Conservation (phyloP, 78 protist species). For the Tieghemostelium lacteum region DNA sequence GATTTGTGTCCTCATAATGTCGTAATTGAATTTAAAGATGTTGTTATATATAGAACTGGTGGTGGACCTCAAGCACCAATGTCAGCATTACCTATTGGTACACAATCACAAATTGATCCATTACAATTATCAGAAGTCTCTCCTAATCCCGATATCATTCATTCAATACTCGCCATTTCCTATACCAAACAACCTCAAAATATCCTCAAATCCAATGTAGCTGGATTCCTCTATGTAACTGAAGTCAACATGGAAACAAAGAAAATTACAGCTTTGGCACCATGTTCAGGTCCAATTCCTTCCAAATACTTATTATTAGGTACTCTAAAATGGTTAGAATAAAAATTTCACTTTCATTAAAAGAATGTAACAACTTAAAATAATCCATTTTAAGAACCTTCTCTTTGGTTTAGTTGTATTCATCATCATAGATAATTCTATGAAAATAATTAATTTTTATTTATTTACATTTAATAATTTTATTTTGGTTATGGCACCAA, state of each 20-base stretch:
- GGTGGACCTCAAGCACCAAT: conserved; percentile 61
- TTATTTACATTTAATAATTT: no score
- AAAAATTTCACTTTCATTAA: no score
- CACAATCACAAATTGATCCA: conserved; percentile 22
- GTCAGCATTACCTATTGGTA: conserved; percentile 55
- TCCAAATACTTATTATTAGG: conserved; percentile 51
- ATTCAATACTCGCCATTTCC: conserved; percentile 65
- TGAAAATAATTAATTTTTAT: no score
- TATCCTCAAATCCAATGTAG: conserved; percentile 38
- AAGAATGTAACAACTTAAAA: no score
- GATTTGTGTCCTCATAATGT: conserved; percentile 71
- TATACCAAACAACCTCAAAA: conserved; percentile 41
- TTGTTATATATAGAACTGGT: conserved; percentile 61
- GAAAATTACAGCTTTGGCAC: conserved; percentile 78
- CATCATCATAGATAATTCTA: no score
- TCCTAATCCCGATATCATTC: conserved; percentile 51
- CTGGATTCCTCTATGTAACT: conserved; percentile 82
- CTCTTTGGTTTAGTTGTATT: no score
- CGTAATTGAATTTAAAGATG: conserved; percentile 60
- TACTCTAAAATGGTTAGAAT: conserved; percentile 62
- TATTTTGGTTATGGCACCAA: no score
- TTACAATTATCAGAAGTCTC: conserved; percentile 27
- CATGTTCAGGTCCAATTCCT: conserved; percentile 76
- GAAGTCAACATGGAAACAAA: conserved; percentile 73
- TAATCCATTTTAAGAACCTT: no score